A percentile compares a stretch with the other conserved stretches of the same genome.
These are phyloP conservation scores for Sugiyamaella pinicola DNA, from an alignment of 1,139 yeast species.

Conservation along the genomic window DNA sequence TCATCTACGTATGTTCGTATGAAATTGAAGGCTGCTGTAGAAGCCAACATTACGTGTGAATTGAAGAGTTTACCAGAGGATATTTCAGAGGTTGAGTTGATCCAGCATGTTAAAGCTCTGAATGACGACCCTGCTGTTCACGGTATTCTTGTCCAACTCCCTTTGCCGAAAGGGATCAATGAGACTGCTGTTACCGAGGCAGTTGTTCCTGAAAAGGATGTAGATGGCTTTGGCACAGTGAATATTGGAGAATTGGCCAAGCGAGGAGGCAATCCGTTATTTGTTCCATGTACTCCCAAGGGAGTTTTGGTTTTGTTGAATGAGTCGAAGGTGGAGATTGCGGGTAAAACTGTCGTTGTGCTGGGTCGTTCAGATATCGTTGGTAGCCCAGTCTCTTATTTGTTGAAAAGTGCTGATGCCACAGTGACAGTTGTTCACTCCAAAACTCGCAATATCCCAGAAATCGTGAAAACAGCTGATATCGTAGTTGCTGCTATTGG, in stretches of 20 bases:
- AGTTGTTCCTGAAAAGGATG: conserved; percentile 81
- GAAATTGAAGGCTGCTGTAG: conserved; percentile 86
- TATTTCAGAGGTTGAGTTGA: conserved; percentile 49
- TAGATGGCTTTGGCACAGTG: conserved; percentile 90
- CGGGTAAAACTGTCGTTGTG: conserved; percentile 88
- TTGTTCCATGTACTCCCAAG: conserved; percentile 94
- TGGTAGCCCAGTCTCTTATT: conserved; percentile 86
- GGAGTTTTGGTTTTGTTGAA: conserved; percentile 83
- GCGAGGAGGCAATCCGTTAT: conserved; percentile 80
- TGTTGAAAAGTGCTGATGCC: conserved; percentile 77
- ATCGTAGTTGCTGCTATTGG: conserved; percentile 93
- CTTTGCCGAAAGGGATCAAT: conserved; percentile 79
- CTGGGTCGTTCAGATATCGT: conserved; percentile 96
- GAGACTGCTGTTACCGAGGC: conserved; percentile 79
- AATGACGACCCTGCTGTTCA: conserved; percentile 74
- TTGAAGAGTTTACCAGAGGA: conserved; percentile 40
- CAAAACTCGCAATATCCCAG: conserved; percentile 62
- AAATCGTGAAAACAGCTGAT: conserved; percentile 72
- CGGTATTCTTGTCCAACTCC: conserved; percentile 91
- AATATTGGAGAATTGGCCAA: conserved; percentile 91
- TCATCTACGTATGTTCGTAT: conserved; percentile 89
- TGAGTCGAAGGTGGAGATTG: conserved; percentile 61
- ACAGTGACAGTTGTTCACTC: conserved; percentile 89
- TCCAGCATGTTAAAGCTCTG: conserved; percentile 59
- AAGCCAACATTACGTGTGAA: conserved; percentile 43